These are phyloP conservation scores for Leccinum truebloodii DNA, from an alignment of 768 basidiomycete species.

Conservation along the genomic window DNA sequence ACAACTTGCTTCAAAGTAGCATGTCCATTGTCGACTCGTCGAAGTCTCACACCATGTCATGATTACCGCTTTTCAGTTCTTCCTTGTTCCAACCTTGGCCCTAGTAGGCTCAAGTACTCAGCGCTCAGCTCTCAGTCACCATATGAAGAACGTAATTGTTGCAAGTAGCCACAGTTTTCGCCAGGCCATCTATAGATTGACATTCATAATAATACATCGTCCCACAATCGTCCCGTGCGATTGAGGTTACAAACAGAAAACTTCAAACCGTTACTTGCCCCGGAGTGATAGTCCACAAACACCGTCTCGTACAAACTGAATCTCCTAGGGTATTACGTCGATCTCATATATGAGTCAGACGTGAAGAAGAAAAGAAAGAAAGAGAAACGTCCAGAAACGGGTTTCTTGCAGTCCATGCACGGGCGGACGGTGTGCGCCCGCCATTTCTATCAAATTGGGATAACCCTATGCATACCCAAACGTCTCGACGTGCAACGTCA, in stretches of 20 bases:
- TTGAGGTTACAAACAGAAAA: too few relatives aligned
- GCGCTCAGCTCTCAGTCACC: too few relatives aligned
- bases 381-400: background rate
- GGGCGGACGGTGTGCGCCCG: background rate
- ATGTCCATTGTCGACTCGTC: too few relatives aligned
- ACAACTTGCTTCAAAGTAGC: too few relatives aligned
- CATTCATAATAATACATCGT: too few relatives aligned
- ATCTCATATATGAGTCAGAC: background rate
- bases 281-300: background rate
- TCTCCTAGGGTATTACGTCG: background rate
- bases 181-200: background rate
- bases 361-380: background rate
- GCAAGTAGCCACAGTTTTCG: background rate
- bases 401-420: background rate
- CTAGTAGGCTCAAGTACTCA: too few relatives aligned
- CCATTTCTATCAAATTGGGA: background rate
- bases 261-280: too few relatives aligned
- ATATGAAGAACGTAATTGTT: too few relatives aligned
- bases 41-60: too few relatives aligned
- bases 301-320: background rate
- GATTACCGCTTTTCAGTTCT: too few relatives aligned
- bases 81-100: too few relatives aligned
- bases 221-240: too few relatives aligned
- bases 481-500: slow-evolving; percentile 39
- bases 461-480: slow-evolving; percentile 41